Evolutionary conservation across 169 alveolate species (phyloP), one percentile per base, ranked within the genome.

Genomic region (Pseudocohnilembus persalinus): DNA sequence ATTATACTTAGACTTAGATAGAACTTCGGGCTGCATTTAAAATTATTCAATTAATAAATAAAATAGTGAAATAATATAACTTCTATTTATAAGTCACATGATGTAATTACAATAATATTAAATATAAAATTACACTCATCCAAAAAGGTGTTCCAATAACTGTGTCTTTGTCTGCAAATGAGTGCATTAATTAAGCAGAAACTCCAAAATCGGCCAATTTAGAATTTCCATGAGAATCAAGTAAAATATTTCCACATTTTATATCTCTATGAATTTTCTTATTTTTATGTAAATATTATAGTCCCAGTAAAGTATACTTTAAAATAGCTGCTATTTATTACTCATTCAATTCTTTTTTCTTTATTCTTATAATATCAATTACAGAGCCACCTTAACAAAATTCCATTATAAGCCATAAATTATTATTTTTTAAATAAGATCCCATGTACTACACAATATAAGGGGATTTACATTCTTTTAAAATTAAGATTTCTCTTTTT

Each of bases 171-270:
- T 95, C 93, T 6, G 91, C 87, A 82, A 88, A 88, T 32, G 97
- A 88, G 74, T 93, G 89, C n/a, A 89, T 89, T 16, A 93, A 74
- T 81, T 93, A 90, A 28, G 97, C 96, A 68, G 93, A 82, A 0
- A 95, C 98, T 4, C 98, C 98, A 73, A 95, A 95, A 83, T 95
- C 98, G 25, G 97, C 96, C 34, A 93, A 84, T 84, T 95, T 93
- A 1, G 95, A 95, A 28, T 91, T 84, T 30, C 98, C 98, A 31
- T 90, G 82, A 34, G 85, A 84, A 34, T 92, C 95, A 26, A 95
- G 76, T 11, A 95, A 88, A 64, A 95, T 95, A 85, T 95, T 95
- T 28, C 98, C 98, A 0, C 97, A 97, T 84, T 95, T 95, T 0
- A 95, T 95, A 85, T 95, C 98, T 83, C 98, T 87, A 82, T 95